Conservation (phyloP, 129 eudicot species). For the Mikania micrantha region DNA sequence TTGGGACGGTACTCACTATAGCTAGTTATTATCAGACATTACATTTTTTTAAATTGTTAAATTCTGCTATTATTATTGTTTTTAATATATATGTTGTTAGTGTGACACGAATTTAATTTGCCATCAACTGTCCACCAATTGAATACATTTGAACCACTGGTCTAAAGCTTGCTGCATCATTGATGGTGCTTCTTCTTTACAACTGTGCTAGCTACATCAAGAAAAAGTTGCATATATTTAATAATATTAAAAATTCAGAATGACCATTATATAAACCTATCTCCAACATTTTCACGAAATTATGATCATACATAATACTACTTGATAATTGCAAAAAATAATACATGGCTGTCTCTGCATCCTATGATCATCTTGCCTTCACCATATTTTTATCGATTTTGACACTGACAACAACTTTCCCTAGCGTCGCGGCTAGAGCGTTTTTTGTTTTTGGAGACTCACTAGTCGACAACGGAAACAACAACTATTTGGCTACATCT, state of each 20-base stretch:
- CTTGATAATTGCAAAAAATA: slow-evolving; percentile 13
- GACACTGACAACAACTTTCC: slow-evolving; percentile 4
- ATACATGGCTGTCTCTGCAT: slow-evolving; percentile 22
- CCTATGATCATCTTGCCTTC: slow-evolving; percentile 7
- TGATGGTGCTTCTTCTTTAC: slow-evolving; percentile 33
- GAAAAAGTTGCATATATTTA: slow-evolving; percentile 11
- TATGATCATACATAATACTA: neutral
- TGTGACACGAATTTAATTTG: neutral
- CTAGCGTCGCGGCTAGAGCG: slow-evolving; percentile 23
- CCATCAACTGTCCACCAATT: slow-evolving; percentile 22
- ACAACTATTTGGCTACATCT: slow-evolving; percentile 32
- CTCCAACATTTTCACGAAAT: slow-evolving; percentile 3
- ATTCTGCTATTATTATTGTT: neutral
- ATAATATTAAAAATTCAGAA: neutral
- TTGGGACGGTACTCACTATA: too few relatives aligned
- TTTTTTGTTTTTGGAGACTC: slow-evolving; percentile 45
- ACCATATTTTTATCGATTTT: neutral
- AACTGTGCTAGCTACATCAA: slow-evolving; percentile 28
- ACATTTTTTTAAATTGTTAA: neutral
- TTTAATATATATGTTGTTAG: neutral
- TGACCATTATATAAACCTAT: slow-evolving; percentile 11
- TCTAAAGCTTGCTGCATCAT: slow-evolving; percentile 19
- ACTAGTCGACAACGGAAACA: slow-evolving; percentile 38
- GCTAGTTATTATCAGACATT: too few relatives aligned
- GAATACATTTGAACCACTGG: slow-evolving; percentile 12